Evolutionary conservation across 2,329 filamentous ascomycete species (phyloP).

Genomic region (Colletotrichum paranaense): DNA sequence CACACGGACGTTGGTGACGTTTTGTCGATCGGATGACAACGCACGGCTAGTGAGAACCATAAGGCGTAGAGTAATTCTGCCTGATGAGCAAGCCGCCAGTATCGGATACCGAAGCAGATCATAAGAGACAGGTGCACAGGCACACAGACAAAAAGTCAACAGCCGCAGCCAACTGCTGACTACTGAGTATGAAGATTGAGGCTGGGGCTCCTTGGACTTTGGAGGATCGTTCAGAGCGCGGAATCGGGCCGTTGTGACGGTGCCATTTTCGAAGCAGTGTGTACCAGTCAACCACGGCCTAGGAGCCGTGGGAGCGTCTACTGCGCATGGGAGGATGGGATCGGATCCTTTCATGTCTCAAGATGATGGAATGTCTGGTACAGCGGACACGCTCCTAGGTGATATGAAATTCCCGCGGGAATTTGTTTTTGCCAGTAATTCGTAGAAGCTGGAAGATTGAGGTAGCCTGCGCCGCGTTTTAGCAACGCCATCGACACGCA

Average conservation of each 20-base stretch:
- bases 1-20: conserved; percentile 1
- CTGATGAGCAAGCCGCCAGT: background rate
- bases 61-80: background rate
- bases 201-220: background rate
- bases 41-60: background rate
- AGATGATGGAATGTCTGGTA: background rate
- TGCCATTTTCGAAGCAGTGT: background rate
- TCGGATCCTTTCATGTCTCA: background rate
- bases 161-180: background rate
- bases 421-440: background rate
- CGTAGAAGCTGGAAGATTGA: background rate
- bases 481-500: background rate
- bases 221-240: background rate
- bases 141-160: background rate
- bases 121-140: too few species aligned
- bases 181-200: background rate
- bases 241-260: conserved; percentile 2
- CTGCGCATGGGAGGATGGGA: background rate
- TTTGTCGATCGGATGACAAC: conserved; percentile 16
- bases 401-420: background rate
- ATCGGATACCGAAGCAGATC: background rate
- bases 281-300: background rate
- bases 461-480: background rate
- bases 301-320: background rate
- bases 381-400: background rate